Evolutionary conservation across 2,329 filamentous ascomycete genomes (phyloP).

Genomic region (Pezicula neosporulosa): DNA sequence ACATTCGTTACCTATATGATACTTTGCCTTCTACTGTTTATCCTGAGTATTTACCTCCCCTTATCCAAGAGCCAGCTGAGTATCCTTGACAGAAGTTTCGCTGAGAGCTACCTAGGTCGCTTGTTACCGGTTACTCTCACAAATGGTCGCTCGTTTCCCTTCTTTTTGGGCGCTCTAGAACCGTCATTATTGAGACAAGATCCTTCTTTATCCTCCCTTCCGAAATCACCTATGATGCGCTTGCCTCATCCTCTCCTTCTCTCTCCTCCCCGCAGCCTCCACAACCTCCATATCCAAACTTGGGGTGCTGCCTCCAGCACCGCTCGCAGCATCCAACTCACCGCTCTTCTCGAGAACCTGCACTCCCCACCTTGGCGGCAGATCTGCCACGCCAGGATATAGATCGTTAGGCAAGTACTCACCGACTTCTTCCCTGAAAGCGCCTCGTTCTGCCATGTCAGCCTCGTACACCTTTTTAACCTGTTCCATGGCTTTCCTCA

Average conservation of each 20-base stretch:
- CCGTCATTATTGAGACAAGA: too few relatives aligned
- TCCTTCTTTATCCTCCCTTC: too few relatives aligned
- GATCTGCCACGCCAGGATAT: constrained; percentile 71
- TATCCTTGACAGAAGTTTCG: too few relatives aligned
- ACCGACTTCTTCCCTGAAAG: constrained; percentile 78
- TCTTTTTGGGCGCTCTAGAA: too few relatives aligned
- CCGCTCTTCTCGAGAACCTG: constrained; percentile 2
- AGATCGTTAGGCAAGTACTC: constrained; percentile 85
- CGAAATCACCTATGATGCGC: not conserved
- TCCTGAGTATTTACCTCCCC: too few relatives aligned
- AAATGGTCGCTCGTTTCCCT: too few relatives aligned
- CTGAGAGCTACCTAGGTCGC: too few relatives aligned
- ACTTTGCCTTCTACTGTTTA: too few relatives aligned
- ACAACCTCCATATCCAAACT: constrained; percentile 18
- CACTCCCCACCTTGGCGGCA: constrained; percentile 23
- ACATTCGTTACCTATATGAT: too few relatives aligned
- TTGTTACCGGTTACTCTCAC: too few relatives aligned
- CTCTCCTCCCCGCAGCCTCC: constrained; percentile 21
- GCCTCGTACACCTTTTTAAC: constrained; percentile 71
- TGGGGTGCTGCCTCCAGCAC: constrained; percentile 14
- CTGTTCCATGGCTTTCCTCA: constrained; percentile 73
- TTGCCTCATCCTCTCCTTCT: constrained; percentile 17
- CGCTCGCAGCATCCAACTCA: constrained; percentile 10
- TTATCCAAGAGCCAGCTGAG: too few relatives aligned
- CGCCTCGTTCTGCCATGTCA: constrained; percentile 70